phyloP scores from a whole-genome alignment of 2,329 filamentous ascomycete species.

The Leptodontidium sp. region DNA sequence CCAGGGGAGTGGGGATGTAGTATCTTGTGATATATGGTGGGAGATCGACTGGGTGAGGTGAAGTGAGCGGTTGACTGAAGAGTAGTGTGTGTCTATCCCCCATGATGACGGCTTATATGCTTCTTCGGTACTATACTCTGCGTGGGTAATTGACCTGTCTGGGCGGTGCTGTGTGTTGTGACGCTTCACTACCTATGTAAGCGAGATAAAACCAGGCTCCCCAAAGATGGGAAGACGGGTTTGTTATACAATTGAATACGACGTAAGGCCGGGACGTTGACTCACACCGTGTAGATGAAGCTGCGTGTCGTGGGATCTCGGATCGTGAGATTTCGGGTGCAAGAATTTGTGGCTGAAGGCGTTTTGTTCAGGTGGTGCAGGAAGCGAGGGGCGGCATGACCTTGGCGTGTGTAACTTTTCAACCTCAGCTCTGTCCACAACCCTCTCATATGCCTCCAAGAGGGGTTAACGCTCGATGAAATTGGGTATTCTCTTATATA shows the following conservation, averaged over 20 bases:
- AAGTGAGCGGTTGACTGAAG: not conserved
- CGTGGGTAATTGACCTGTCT: not conserved
- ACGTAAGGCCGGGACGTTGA: not conserved
- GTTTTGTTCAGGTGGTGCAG: not conserved
- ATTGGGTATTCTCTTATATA: no score
- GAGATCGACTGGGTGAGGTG: constrained; percentile 27
- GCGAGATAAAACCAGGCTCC: not conserved
- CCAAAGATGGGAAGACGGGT: not conserved
- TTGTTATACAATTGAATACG: not conserved
- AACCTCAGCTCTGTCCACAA: not conserved
- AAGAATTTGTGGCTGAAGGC: constrained; percentile 1
- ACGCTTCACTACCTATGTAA: not conserved
- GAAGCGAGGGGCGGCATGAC: not conserved
- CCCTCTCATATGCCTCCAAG: not conserved
- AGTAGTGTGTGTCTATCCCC: constrained; percentile 5
- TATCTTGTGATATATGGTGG: constrained; percentile 46
- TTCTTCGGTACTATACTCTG: not conserved
- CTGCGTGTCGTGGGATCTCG: not conserved
- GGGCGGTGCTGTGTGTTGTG: not conserved
- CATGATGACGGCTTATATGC: not conserved
- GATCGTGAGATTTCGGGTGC: constrained; percentile 10
- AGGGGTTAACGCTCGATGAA: no score
- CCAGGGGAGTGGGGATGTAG: constrained; percentile 46
- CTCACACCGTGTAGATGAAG: not conserved
- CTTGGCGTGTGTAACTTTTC: constrained; percentile 3